Evolutionary conservation across 192 early-diverging fungal species (phyloP).

Genomic region (Phycomyces nitens): DNA sequence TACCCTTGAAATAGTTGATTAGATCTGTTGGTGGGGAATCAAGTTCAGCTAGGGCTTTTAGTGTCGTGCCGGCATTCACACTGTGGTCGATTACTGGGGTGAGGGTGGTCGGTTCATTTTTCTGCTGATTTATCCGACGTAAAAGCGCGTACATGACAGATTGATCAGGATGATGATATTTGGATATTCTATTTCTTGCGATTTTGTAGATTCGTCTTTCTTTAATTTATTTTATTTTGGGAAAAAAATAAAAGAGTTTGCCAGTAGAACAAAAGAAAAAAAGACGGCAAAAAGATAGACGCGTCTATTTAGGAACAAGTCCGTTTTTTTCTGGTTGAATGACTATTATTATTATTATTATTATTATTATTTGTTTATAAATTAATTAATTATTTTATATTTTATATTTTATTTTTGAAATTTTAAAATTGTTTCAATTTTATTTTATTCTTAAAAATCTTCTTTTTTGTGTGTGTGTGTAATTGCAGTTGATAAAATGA

Average conservation of each 20-base stretch:
- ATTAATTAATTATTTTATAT: no score
- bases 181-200: neutral
- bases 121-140: neutral
- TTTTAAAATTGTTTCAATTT: no score
- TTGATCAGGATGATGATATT: neutral
- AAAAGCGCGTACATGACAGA: neutral
- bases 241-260: neutral
- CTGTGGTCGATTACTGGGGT: neutral
- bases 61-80: constrained; percentile 8
- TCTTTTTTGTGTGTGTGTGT: no score
- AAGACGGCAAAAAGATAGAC: constrained; percentile 3
- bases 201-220: neutral
- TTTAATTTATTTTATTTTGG: neutral
- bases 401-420: no score
- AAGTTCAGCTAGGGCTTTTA: neutral
- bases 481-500: no score
- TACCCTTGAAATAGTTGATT: constrained; percentile 6
- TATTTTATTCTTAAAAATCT: no score
- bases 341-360: neutral
- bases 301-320: neutral
- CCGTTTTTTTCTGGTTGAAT: constrained; percentile 3
- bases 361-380: no score
- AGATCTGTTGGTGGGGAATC: constrained; percentile 1
- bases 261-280: neutral
- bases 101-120: neutral